Percentiles rank a stretch among this genome's conserved stretches.
These are phyloP conservation scores for Solanum chmielewskii DNA, from an alignment of 257 asterid species.

Conservation along the genomic window DNA sequence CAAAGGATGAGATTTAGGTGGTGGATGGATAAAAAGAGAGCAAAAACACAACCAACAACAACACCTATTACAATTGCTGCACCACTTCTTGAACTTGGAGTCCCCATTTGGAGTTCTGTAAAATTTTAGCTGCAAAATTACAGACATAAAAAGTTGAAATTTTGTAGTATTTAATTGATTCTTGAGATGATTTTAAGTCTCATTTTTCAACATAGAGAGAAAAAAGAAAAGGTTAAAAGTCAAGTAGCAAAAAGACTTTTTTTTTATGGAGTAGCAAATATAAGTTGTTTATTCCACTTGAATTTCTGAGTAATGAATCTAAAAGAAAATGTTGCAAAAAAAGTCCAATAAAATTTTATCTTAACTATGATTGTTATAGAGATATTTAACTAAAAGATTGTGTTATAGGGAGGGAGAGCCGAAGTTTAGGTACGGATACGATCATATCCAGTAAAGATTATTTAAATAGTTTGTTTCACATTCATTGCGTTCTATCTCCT, in stretches of 20 bases:
- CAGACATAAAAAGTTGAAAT: not conserved
- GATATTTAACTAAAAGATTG: not conserved
- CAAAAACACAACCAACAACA: slow-evolving; percentile 6
- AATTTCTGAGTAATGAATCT: not conserved
- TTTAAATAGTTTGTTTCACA: not conserved
- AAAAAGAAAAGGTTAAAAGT: not conserved
- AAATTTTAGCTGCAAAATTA: not conserved
- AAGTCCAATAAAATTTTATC: no score
- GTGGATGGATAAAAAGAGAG: slow-evolving; percentile 3
- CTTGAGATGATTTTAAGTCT: not conserved
- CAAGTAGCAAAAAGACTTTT: not conserved
- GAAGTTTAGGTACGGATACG: not conserved
- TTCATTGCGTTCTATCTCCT: not conserved
- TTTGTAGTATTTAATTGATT: not conserved
- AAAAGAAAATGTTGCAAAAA: not conserved
- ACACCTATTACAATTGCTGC: slow-evolving; percentile 9
- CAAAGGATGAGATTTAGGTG: not conserved
- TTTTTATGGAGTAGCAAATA: not conserved
- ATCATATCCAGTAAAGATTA: not conserved
- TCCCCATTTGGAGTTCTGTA: not conserved
- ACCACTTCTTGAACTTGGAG: slow-evolving; percentile 3
- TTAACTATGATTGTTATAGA: not conserved
- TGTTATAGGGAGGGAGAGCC: not conserved
- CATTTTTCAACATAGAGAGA: no score
- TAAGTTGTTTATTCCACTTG: not conserved